Evolutionary conservation across 768 basidiomycete genomes (phyloP), one percentile per base, ranked within the genome.

Genomic region (Suillus discolor): DNA sequence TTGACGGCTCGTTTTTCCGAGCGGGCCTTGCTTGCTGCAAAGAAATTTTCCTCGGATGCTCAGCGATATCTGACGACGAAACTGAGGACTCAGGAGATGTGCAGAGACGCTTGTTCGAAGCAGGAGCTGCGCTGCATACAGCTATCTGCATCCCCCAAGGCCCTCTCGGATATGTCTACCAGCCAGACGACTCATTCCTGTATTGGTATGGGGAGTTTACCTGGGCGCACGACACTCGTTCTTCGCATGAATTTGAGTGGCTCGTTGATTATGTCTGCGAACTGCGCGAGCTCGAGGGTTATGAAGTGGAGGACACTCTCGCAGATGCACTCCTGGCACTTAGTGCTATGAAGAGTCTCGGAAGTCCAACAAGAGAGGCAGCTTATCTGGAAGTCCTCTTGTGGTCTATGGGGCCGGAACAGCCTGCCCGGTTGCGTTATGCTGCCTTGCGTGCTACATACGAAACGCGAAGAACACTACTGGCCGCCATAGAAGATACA

Each of bases 311-410:
- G 41, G 59, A 60, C 13, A 44, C 66, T 15, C 55, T 67, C 47
- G 65, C 65, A 11, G 66, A 67, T 38, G 66, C 65, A 31, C 49
- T 67, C 54, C 64, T 59, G 8, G 64, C 53, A 39, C 39, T 66
- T 25, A 61, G 66, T 41, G 57, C 47, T 44, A 59, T 66, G 57
- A 23, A 23, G 15, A 47, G 49, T 34, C 42, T 67, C 2, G 44
- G 44, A 31, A 44, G 54, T 39, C 45, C 6, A 16, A 42, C 47
- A 20, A 65, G 61, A 23, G 31, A 55, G 15, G 20, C 64, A 16
- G 15, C 54, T 1, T 66, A 64, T 53, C 53, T 66, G 20, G 62
- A 65, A 6, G 36, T 54, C 9, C 64, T 66, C 11, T 25, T 66
- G 13, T 66, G 41, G 25, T 64, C 63, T 25, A 66, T 66, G 65